Conservation (phyloP, 1,284 basidiomycete genomes). For the Heterobasidion annosum region DNA sequence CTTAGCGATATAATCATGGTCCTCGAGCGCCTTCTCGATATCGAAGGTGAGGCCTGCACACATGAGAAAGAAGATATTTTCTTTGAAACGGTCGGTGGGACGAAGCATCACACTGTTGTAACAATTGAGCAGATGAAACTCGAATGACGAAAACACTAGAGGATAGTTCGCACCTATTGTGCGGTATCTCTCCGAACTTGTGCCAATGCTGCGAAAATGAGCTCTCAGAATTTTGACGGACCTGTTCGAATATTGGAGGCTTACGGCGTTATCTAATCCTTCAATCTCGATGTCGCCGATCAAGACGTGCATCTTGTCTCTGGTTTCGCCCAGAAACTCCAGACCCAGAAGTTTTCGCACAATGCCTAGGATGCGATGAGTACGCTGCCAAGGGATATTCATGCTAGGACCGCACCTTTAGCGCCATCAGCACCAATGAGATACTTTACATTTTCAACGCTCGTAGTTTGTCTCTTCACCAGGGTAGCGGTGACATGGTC, state of each 20-base stretch:
- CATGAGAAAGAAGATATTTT: conserved; percentile 2
- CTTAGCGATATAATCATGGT: conserved; percentile 8
- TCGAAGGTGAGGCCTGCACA: conserved; percentile 15
- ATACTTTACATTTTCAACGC: conserved; percentile 14
- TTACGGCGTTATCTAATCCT: conserved; percentile 16
- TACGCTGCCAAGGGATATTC: neutral
- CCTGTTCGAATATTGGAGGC: conserved; percentile 1
- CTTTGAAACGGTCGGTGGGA: conserved; percentile 7
- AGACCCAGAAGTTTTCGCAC: neutral
- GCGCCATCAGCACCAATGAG: conserved; percentile 30
- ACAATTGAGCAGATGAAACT: neutral
- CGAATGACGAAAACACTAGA: neutral
- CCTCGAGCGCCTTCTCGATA: conserved; percentile 9
- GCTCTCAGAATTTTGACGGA: neutral
- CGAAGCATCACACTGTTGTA: conserved; percentile 5
- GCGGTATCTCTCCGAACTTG: conserved; percentile 16
- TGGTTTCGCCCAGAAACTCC: conserved; percentile 23
- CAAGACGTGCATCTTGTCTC: conserved; percentile 17
- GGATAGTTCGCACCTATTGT: conserved; percentile 6
- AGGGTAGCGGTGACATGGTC: conserved; percentile 1
- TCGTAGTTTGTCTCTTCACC: neutral
- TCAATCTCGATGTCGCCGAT: conserved; percentile 22
- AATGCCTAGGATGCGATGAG: neutral
- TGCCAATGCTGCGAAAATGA: conserved; percentile 19
- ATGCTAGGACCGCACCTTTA: conserved; percentile 15